Conservation (phyloP, 805 yeast genomes). For the Alloascoidea africana region DNA sequence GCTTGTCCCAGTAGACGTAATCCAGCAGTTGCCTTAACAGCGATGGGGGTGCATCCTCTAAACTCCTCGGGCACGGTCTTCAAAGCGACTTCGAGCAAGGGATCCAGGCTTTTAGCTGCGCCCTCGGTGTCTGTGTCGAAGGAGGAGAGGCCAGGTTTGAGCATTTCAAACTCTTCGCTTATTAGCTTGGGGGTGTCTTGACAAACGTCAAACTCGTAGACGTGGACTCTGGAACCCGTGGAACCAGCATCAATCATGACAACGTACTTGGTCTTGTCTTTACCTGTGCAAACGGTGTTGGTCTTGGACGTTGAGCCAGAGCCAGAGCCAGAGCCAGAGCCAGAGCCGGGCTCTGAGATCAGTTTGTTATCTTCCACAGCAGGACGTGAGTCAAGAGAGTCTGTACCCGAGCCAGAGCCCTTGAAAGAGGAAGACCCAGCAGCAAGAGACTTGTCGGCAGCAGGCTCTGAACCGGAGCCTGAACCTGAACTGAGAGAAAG, state of each 20-base stretch:
- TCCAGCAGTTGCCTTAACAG: constrained; percentile 98
- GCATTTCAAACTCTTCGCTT: constrained; percentile 73
- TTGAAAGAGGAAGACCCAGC: constrained; percentile 9
- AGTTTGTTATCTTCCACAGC: background rate
- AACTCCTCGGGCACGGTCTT: constrained; percentile 57
- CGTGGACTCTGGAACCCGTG: constrained; percentile 91
- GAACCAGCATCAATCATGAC: constrained; percentile 98
- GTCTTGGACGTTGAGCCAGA: background rate
- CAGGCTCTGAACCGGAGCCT: background rate
- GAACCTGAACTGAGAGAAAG: background rate
- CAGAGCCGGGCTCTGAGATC: background rate
- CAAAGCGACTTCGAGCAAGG: constrained; percentile 63
- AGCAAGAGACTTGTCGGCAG: constrained; percentile 5
- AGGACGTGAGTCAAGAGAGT: background rate
- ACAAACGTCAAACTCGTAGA: constrained; percentile 84
- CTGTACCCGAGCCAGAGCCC: constrained; percentile 7
- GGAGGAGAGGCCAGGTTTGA: constrained; percentile 83
- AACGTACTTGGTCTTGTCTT: constrained; percentile 45
- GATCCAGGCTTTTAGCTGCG: constrained; percentile 86
- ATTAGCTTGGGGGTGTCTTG: constrained; percentile 68
- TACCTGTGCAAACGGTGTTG: no score
- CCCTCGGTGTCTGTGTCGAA: constrained; percentile 66
- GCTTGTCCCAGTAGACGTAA: constrained; percentile 71
- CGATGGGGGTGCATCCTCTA: constrained; percentile 79
- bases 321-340: constrained; percentile 1